Base-by-base conservation (phyloP, 495 filamentous ascomycete species). In the Talaromyces thailandensis region DNA sequence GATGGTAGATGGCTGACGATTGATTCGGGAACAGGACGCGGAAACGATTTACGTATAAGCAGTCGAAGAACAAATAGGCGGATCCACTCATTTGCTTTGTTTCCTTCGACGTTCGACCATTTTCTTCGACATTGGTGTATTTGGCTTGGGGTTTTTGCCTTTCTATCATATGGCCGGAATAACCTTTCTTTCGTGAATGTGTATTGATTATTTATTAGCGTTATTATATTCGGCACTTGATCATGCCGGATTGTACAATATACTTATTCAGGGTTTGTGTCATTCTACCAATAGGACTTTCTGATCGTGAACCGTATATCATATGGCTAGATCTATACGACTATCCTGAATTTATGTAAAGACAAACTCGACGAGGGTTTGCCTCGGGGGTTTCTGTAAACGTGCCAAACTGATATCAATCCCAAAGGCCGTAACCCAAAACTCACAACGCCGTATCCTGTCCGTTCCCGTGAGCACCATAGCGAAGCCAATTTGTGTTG, bases 31-130 rank as follows among this genome's bases (percentile, higher is more conserved):
- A 51, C 51, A 96, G 93, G 66, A 96, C 93, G 64, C 82, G 93
- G 69, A 96, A 96, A 79, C 82, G 80, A 6, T 97, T 96, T 73
- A 85, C 83, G 65, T 88, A 88, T 69, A 92, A 89, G 74, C 76
- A 81, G 78, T 89, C 84, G 60, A 93, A 87, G 79, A 91, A 90
- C 67, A 88, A 84, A 75, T 92, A 84, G 62, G 71, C 52, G 55
- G 7, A 12, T 21, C 16, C 23, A 32, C 29, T 56, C 2, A 24
- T 48, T 21, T 40, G 18, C 52, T 55, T 58, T 64, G 65, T 65
- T 56, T 21, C 55, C 51, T 58, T 28, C 9, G 48, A 59, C 29
- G 60, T 65, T 58, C 63, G 58, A 37, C 55, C 55, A 45, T 63
- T 57, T 57, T 52, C n/a, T 62, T 48, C 48, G 37, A 48, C 32